Evolutionary conservation across 1,284 basidiomycete genomes (phyloP).

Genomic region (Inonotus obliquus): DNA sequence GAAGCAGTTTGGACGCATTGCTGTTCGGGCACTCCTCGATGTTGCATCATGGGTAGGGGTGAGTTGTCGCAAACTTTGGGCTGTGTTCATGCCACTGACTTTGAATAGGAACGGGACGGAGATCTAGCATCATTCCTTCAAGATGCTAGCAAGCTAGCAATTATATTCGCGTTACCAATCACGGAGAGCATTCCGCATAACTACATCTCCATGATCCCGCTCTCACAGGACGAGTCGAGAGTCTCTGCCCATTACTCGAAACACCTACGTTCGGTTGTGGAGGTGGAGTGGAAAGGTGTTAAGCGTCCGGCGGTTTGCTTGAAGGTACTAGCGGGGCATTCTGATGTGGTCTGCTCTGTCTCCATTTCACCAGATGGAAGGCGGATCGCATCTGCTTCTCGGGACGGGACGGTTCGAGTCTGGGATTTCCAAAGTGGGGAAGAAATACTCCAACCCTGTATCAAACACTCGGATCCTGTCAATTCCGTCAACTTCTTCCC

Average conservation of each 20-base stretch:
- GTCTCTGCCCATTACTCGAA: neutral
- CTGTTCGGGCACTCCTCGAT: neutral
- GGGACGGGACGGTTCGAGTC: conserved; percentile 16
- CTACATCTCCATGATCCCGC: conserved; percentile 24
- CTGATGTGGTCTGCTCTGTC: conserved; percentile 4
- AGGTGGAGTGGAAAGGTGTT: neutral
- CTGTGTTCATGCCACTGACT: neutral
- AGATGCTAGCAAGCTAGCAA: conserved; percentile 14
- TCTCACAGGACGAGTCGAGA: conserved; percentile 18
- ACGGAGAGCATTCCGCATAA: conserved; percentile 22
- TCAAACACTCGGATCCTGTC: conserved; percentile 11
- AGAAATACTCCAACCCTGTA: neutral
- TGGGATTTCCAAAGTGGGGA: conserved; percentile 12
- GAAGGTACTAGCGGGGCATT: conserved; percentile 16
- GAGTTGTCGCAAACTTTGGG: neutral
- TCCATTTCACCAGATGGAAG: conserved; percentile 19
- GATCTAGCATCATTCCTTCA: neutral
- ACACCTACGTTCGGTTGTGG: neutral
- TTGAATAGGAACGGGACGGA: neutral
- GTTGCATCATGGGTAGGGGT: neutral
- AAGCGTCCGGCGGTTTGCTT: neutral
- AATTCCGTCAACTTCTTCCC: neutral
- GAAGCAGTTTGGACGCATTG: conserved; percentile 7
- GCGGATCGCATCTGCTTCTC: conserved; percentile 19
- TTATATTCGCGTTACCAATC: conserved; percentile 17